Base-by-base conservation (phyloP, 768 basidiomycete genomes). In the Macrolepiota dolichaula region DNA sequence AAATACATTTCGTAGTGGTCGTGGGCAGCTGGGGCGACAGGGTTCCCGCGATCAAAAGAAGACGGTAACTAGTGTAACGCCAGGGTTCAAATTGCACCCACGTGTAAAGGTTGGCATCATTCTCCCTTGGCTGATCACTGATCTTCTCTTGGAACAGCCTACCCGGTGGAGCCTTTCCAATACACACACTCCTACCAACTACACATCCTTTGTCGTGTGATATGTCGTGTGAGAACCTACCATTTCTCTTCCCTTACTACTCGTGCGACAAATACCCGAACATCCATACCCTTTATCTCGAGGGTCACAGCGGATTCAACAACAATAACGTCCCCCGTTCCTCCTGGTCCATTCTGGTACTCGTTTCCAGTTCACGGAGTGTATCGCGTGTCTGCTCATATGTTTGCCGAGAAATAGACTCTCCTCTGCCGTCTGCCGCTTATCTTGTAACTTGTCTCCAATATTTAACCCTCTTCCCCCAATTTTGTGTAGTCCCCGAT, bases 281-380 rank as follows among this genome's bases (percentile, higher is more conserved):
- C 46, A 44, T 47, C 19, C 25, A 29, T n/a, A n/a, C 12, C 12
- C 27, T 12, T 40, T 17, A 44, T 44, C n/a, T 44, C 19, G 42
- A 44, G 42, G 19, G 42, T 44, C 42, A 17, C n/a, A n/a, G 22
- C 6, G 55, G 27, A 44, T 25, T 44, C 11, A 25, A 44, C 38
- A 42, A 55, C 55, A 55, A 55, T 55, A 32, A 27, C 55, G 22
- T 57, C 35, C 54, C 55, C 55, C 51, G 37, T 57, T 56, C 38
- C 51, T 49, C 29, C 46, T 54, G 15, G 81, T 87, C 64, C 76
- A 68, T 68, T 74, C 61, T 81, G 89, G 52, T 84, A 78, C 72
- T 76, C 87, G 53, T 84, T 88, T 68, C 73, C 76, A 42, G 68
- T 72, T 44, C 86, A 55, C 89, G 83, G 78, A 87, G 87, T 35